Base-by-base conservation (phyloP, 495 filamentous ascomycete genomes). In the Delitschia confertaspora region DNA sequence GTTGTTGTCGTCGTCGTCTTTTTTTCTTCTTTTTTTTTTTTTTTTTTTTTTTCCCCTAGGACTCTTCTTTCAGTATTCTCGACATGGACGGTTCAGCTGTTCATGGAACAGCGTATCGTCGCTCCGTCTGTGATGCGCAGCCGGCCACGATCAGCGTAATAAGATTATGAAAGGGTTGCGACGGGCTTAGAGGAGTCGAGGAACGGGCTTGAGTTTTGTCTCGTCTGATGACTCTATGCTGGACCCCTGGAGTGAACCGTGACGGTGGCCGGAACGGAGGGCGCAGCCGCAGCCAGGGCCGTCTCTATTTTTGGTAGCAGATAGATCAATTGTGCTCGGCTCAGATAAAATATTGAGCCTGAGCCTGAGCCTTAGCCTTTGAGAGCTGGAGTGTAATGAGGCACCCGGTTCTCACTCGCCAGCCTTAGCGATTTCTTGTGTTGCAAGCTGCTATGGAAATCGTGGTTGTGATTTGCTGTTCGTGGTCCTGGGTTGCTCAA, bases 361-460 rank as follows among this genome's bases (percentile, higher is more conserved):
- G 14, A 17, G 21, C 7, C 21, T n/a, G n/a, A n/a, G n/a, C n/a
- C n/a, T n/a, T n/a, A n/a, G n/a, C n/a, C n/a, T n/a, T n/a, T n/a
- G n/a, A n/a, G n/a, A n/a, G n/a, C n/a, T n/a, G n/a, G n/a, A n/a
- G n/a, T n/a, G n/a, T n/a, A n/a, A n/a, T n/a, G n/a, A n/a, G n/a
- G n/a, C n/a, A n/a, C n/a, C n/a, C n/a, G n/a, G n/a, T n/a, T n/a
- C n/a, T n/a, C n/a, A n/a, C n/a, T 29, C 33, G 42, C 49, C 49
- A 53, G 32, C 38, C 43, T 38, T 54, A 49, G 51, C 51, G 51
- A 54, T 54, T 30, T 13, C 18, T 37, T 19, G 49, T 43, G 32
- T 31, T 25, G 42, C 48, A 27, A 45, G 17, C 21, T 27, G 17
- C 35, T 21, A 26, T 29, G 13, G 25, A 14, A 24, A 34, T 19